Conservation (phyloP, 768 basidiomycete genomes). For the Leccinum fibrillosum region DNA sequence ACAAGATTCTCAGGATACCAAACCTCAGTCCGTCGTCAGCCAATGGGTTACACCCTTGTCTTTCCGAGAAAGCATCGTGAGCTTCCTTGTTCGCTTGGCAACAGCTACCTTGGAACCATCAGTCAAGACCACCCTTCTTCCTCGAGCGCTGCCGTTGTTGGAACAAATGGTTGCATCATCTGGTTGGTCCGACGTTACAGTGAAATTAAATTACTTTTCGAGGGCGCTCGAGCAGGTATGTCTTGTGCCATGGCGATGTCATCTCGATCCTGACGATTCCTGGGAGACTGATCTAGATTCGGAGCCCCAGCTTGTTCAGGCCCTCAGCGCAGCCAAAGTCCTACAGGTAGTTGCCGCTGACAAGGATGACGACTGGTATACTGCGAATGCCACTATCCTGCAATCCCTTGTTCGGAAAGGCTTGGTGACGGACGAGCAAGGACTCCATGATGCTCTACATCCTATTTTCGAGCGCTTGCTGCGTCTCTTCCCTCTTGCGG, state of each 20-base stretch:
- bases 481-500: slow-evolving; percentile 71
- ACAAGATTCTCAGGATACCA: slow-evolving; percentile 46
- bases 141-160: slow-evolving; percentile 63
- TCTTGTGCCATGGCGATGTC: background rate
- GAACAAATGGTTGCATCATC: slow-evolving; percentile 76
- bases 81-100: slow-evolving; percentile 90
- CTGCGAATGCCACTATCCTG: slow-evolving; percentile 63
- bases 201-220: slow-evolving; percentile 88
- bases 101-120: slow-evolving; percentile 57
- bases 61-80: slow-evolving; percentile 88
- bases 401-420: slow-evolving; percentile 87
- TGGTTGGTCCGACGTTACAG: slow-evolving; percentile 89
- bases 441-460: slow-evolving; percentile 76
- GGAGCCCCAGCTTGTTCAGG: slow-evolving; percentile 63
- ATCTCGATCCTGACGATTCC: slow-evolving; percentile 1
- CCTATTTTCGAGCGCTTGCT: slow-evolving; percentile 82
- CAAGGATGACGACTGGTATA: slow-evolving; percentile 83
- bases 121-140: slow-evolving; percentile 43
- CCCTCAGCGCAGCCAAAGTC: slow-evolving; percentile 82
- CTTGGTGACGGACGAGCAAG: slow-evolving; percentile 72
- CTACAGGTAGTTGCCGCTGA: slow-evolving; percentile 82
- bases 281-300: slow-evolving; percentile 66
- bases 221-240: slow-evolving; percentile 75
- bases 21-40: slow-evolving; percentile 21
- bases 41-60: slow-evolving; percentile 74